phyloP scores from a whole-genome alignment of 2,329 filamentous ascomycete species.

The Microsporum ferrugineum region DNA sequence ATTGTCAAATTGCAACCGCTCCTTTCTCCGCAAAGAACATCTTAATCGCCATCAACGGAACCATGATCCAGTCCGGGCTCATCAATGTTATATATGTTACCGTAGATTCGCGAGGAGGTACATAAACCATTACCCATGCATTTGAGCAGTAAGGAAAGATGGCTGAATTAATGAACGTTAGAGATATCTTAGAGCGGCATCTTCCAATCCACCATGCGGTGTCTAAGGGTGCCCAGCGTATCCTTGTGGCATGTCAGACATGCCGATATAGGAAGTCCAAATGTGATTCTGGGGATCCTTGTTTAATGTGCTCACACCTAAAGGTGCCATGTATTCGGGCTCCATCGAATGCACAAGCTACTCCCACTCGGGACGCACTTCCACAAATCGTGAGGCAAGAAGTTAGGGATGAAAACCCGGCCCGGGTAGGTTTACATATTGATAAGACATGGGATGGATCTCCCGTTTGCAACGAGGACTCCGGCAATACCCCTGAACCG shows the following conservation, averaged over 20 bases:
- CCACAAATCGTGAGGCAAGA: background rate
- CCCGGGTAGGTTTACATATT: background rate
- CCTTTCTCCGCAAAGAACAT: background rate
- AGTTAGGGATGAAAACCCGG: background rate
- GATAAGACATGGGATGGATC: background rate
- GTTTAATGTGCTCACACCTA: background rate
- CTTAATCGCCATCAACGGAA: background rate
- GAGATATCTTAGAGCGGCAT: background rate
- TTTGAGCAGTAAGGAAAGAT: background rate
- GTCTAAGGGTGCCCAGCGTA: background rate
- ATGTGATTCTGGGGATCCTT: background rate
- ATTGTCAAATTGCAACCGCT: background rate
- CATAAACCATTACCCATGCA: background rate
- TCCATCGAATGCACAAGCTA: background rate
- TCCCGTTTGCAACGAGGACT: background rate
- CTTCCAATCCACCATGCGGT: background rate
- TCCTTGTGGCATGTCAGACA: background rate
- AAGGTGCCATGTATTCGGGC: background rate
- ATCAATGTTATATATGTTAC: background rate
- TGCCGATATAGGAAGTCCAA: background rate
- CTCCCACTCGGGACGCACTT: background rate
- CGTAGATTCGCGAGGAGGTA: background rate
- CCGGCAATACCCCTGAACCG: background rate
- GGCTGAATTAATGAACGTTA: background rate
- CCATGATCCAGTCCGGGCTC: background rate